phyloP scores from a whole-genome alignment of 2,329 filamentous ascomycete species.

The Microsporum ferrugineum region DNA sequence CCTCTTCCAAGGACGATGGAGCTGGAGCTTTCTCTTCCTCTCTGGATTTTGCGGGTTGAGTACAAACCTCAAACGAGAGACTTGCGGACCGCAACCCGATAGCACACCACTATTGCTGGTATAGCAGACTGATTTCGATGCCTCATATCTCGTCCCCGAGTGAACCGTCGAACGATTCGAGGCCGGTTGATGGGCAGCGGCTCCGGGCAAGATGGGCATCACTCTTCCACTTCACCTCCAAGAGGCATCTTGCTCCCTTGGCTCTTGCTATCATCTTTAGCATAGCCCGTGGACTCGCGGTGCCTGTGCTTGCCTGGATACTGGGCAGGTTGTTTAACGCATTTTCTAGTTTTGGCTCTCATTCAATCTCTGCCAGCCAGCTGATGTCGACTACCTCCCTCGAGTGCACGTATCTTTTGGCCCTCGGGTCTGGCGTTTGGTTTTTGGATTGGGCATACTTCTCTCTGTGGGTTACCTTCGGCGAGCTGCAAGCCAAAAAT shows the following conservation, averaged over 20 bases:
- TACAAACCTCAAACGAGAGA: neutral
- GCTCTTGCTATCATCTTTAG: slow-evolving; percentile 46
- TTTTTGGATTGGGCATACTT: slow-evolving; percentile 56
- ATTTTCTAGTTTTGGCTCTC: slow-evolving; percentile 55
- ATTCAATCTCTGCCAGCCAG: slow-evolving; percentile 37
- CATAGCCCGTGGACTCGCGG: slow-evolving; percentile 48
- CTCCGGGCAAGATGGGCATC: slow-evolving; percentile 36
- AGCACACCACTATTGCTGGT: neutral
- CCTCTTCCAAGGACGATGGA: neutral
- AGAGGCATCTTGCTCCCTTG: slow-evolving; percentile 46
- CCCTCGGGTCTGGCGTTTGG: slow-evolving; percentile 55
- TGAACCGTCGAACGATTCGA: neutral
- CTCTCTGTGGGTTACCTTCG: slow-evolving; percentile 61
- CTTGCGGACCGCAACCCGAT: neutral
- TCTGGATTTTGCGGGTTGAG: neutral
- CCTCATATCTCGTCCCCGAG: neutral
- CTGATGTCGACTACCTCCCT: slow-evolving; percentile 47
- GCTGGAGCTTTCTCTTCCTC: neutral
- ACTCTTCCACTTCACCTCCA: slow-evolving; percentile 64
- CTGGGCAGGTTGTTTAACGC: slow-evolving; percentile 64
- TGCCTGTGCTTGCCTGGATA: slow-evolving; percentile 56
- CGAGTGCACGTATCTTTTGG: slow-evolving; percentile 52
- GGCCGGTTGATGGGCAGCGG: neutral
- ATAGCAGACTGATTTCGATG: neutral
- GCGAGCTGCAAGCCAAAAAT: slow-evolving; percentile 63